A percentile compares a stretch with the other conserved stretches of the same genome.
Evolutionary conservation across 768 basidiomycete genomes (phyloP).

Genomic region (Sporobolomyces phaffii): DNA sequence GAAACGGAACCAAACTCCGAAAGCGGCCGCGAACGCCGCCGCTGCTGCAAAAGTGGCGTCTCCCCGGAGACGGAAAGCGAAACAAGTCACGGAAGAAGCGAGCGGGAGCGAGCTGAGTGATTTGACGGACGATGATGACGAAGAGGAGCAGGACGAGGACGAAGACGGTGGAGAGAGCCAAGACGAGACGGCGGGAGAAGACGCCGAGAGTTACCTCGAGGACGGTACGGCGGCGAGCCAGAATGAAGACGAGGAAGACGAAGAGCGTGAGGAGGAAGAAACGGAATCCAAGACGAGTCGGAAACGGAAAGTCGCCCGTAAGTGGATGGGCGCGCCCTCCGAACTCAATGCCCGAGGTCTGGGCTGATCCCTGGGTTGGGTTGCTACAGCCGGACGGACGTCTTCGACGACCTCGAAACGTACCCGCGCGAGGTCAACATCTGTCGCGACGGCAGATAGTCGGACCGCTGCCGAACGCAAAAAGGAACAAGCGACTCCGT

Average conservation of each 20-base stretch:
- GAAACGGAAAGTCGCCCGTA: constrained; percentile 4
- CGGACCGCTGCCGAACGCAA: constrained; percentile 8
- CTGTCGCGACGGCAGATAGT: constrained; percentile 5
- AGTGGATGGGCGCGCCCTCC: not conserved
- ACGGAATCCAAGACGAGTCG: not conserved
- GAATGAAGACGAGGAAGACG: constrained; percentile 1
- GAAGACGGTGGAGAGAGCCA: not conserved
- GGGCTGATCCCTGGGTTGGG: not conserved
- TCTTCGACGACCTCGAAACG: not conserved
- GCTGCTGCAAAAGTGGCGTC: not conserved
- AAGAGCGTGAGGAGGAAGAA: constrained; percentile 1
- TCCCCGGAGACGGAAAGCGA: not conserved
- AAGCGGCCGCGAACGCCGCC: not conserved
- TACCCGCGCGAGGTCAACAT: not conserved
- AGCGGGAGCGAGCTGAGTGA: constrained; percentile 8
- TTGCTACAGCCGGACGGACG: not conserved
- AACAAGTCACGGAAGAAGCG: not conserved
- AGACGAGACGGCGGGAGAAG: constrained; percentile 2
- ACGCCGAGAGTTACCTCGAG: not conserved
- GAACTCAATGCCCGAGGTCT: not conserved
- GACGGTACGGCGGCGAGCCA: constrained; percentile 7
- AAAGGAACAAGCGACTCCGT: constrained; percentile 3
- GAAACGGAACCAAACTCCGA: not conserved
- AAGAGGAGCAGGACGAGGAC: not conserved
- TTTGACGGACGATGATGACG: constrained; percentile 6